A percentile compares a stretch with the other conserved stretches of the same genome.
Evolutionary conservation across 495 filamentous ascomycete species (phyloP).

Genomic region (Neurospora sp.): DNA sequence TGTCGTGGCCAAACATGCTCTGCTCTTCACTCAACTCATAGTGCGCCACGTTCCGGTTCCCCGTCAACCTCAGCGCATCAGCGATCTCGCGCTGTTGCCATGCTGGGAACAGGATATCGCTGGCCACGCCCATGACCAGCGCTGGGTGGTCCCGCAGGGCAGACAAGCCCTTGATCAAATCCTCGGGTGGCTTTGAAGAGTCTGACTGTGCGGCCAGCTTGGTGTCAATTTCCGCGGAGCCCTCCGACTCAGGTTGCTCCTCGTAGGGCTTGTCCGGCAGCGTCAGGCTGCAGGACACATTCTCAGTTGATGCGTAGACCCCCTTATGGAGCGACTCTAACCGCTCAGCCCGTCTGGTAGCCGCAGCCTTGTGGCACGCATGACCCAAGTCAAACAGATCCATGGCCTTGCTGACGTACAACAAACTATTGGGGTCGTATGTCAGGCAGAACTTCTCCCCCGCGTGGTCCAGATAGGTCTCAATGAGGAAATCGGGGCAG

Average conservation of each 20-base stretch:
- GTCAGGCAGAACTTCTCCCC: conserved; percentile 99
- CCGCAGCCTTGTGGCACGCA: conserved; percentile 44
- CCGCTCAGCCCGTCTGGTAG: conserved; percentile 29
- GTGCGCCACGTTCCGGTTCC: conserved; percentile 74
- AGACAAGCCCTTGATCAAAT: conserved; percentile 67
- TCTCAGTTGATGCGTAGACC: conserved; percentile 16
- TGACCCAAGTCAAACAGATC: conserved; percentile 89
- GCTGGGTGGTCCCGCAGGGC: conserved; percentile 64
- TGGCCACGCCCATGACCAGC: conserved; percentile 87
- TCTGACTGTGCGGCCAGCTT: conserved; percentile 3
- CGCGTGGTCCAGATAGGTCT: conserved; percentile 96
- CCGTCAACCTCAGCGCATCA: conserved; percentile 61
- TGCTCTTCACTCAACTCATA: conserved; percentile 86
- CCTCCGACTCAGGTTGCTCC: conserved; percentile 46
- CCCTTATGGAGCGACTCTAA: conserved; percentile 16
- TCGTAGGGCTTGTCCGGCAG: conserved; percentile 79
- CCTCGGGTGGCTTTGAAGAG: conserved; percentile 47
- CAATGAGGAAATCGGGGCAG: conserved; percentile 94
- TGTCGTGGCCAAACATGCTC: conserved; percentile 92
- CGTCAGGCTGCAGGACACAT: conserved; percentile 65
- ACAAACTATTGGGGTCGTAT: conserved; percentile 90
- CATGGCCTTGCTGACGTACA: conserved; percentile 99
- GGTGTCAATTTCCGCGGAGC: background rate
- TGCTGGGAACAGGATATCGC: conserved; percentile 93
- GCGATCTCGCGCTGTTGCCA: conserved; percentile 98